Evolutionary conservation across 768 basidiomycete genomes (phyloP), one percentile per base, ranked within the genome.

Genomic region (Mycena leptocephala): DNA sequence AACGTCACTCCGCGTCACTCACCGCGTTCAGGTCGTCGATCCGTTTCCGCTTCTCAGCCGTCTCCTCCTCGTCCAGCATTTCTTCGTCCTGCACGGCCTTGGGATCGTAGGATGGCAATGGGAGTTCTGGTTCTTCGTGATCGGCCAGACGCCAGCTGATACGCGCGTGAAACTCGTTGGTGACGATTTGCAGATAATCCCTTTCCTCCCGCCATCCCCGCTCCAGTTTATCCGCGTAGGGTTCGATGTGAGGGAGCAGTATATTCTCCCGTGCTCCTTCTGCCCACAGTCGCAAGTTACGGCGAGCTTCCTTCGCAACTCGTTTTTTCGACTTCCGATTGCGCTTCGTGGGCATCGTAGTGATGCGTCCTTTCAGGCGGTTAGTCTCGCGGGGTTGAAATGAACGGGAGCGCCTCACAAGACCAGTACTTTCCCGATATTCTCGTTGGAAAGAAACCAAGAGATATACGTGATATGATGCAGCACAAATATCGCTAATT

Each of bases 281-380:
- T 7, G 72, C 63, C 72, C 72, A 74, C 1, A 58, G 26, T 2
- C 72, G 72, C n/a, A 64, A 14, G 39, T 55, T 73, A n/a, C 56
- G 53, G 5, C 48, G 48, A 4, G 53, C 11, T 22, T 64, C 62
- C 28, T 58, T 64, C 14, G 37, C 2, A 3, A 73, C 24, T 10
- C 63, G 46, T 28, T 39, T 37, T 48, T 24, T 28, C 14, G 16
- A 10, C 28, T 48, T 51, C 5, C 11, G n/a, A n/a, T n/a, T n/a
- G n/a, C n/a, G n/a, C n/a, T n/a, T n/a, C n/a, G n/a, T n/a, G n/a
- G n/a, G n/a, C n/a, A n/a, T n/a, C n/a, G n/a, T n/a, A n/a, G n/a
- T 48, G 20, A 14, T 5, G 5, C 26, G 2, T 26, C 28, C 3
- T 26, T 7, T 28, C 37, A 30, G 6, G 10, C 8, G 3, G 2